Evolutionary conservation across 2,329 filamentous ascomycete species (phyloP), one percentile per base, ranked within the genome.

Genomic region (Pseudogymnoascus sp.): DNA sequence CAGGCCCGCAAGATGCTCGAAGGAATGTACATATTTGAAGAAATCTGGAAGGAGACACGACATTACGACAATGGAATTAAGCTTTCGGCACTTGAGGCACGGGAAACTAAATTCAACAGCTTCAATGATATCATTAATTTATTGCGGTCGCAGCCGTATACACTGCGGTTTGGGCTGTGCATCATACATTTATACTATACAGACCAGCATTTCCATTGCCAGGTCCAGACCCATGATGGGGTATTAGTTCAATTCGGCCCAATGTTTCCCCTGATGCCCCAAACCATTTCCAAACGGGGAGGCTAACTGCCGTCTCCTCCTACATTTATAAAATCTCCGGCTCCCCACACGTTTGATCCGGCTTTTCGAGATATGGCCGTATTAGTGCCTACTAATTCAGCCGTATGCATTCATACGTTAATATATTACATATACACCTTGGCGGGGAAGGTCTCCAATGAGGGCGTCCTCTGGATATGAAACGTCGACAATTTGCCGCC

Each of bases 91-190:
- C 43, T 54, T 18, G 43, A 54, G 25, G 16, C 32, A 54, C 28
- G 18, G 43, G 25, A 54, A 32, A 18, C 22, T 18, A 54, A 54
- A 32, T 32, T 25, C 3, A 54, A 2, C 25, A 32, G 43, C 43
- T 54, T 54, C 43, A 54, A 54, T 32, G 43, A 54, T 32, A 54
- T 54, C 43, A 54, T 54, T 32, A 32, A 32, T n/a, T 18, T 50
- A 54, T 32, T 18, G 9, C 4, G 12, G n/a, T 54, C 8, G 6
- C 25, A 30, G 3, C 14, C 22, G 7, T 32, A 54, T 32, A 54
- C 2, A 30, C n/a, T 50, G 39, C 39, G 20, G 39, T 6, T 6
- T 50, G n/a, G 5, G 9, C 4, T 8, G 18, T 32, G 5, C 5
- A 54, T 54, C 25, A 32, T n/a, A 28, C 8, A n/a, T 32, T n/a